phyloP scores from a whole-genome alignment of 2,329 filamentous ascomycete genomes.

The Botryotinia globosa region DNA sequence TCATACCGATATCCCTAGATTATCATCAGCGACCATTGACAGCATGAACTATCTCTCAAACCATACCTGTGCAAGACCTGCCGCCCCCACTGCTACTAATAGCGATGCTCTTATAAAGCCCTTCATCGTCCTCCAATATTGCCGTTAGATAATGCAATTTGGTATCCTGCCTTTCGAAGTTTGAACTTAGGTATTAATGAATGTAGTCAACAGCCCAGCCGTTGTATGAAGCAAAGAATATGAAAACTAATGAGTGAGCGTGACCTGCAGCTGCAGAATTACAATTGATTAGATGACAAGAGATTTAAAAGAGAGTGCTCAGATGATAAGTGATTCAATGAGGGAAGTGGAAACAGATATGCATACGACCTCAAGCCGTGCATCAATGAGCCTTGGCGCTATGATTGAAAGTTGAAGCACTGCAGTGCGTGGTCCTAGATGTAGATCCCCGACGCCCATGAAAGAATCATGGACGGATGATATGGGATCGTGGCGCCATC shows the following conservation, averaged over 20 bases:
- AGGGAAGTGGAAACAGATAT: constrained; percentile 30
- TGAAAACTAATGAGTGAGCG: constrained; percentile 28
- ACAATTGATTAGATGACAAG: constrained; percentile 25
- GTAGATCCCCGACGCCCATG: constrained; percentile 22
- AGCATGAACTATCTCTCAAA: neutral
- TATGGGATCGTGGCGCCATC: constrained; percentile 28
- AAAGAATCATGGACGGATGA: constrained; percentile 21
- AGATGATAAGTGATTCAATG: constrained; percentile 22
- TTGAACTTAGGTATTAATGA: constrained; percentile 23
- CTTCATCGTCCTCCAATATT: constrained; percentile 28
- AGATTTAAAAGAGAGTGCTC: constrained; percentile 24
- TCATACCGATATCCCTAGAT: constrained; percentile 13
- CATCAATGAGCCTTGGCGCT: constrained; percentile 26
- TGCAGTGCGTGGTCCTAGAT: constrained; percentile 24
- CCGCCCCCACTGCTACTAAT: constrained; percentile 27
- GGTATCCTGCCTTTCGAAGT: neutral
- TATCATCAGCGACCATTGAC: neutral
- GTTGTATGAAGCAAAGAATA: constrained; percentile 31
- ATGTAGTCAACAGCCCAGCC: constrained; percentile 34
- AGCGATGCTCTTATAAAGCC: constrained; percentile 27
- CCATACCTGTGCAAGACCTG: constrained; percentile 29
- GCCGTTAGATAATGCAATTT: neutral
- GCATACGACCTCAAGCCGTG: constrained; percentile 29
- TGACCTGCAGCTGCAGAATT: constrained; percentile 36
- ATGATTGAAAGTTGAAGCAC: constrained; percentile 29